Conservation (phyloP, 495 filamentous ascomycete genomes). For the Pseudevernia furfuracea region DNA sequence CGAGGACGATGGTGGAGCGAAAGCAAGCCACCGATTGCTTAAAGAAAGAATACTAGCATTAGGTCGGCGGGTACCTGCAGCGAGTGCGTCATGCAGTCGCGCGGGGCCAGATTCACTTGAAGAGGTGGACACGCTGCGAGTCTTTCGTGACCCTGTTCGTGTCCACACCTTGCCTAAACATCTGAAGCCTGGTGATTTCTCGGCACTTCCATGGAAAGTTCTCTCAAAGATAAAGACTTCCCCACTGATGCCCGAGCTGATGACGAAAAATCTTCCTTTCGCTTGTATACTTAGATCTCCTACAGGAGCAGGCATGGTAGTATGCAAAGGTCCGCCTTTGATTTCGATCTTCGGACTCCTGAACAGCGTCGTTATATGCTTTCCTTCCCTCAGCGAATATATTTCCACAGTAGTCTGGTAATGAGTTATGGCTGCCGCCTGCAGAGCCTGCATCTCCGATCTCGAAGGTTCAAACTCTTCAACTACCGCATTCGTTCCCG, state of each 20-base stretch:
- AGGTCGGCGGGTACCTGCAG: conserved; percentile 41
- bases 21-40: conserved; percentile 74
- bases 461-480: conserved; percentile 25
- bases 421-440: conserved; percentile 32
- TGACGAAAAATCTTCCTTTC: conserved; percentile 56
- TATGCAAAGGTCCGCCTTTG: conserved; percentile 28
- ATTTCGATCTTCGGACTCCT: conserved; percentile 35
- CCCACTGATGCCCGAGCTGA: conserved; percentile 74
- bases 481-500: conserved; percentile 13
- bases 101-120: conserved; percentile 49
- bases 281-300: conserved; percentile 65
- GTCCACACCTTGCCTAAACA: conserved; percentile 84
- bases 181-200: conserved; percentile 43
- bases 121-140: conserved; percentile 44
- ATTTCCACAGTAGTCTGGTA: conserved; percentile 85
- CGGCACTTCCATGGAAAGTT: conserved; percentile 24
- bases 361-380: conserved; percentile 61
- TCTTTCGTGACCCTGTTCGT: conserved; percentile 52
- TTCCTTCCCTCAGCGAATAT: conserved; percentile 65
- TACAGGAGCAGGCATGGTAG: conserved; percentile 51
- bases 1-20: conserved; percentile 67
- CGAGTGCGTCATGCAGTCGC: conserved; percentile 38
- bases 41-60: conserved; percentile 61
- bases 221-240: conserved; percentile 69
- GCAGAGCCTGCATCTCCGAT: conserved; percentile 24